Conservation (phyloP, 345 rosid genomes). For the Hevea brasiliensis region DNA sequence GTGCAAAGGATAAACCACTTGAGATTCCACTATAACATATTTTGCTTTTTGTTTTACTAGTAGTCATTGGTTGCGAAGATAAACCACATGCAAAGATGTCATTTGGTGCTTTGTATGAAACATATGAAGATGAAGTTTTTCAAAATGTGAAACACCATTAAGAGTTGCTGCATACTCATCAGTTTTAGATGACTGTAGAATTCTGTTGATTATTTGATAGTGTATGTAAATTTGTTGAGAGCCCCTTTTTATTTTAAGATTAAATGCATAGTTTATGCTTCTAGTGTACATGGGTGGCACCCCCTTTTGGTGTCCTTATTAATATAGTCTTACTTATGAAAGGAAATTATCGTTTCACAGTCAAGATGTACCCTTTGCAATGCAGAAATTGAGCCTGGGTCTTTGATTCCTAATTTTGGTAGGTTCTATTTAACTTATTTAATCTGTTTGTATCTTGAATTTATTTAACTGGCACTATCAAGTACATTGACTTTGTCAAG, state of each 20-base stretch:
- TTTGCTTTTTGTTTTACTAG: not conserved
- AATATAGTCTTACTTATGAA: not conserved
- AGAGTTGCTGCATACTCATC: not conserved
- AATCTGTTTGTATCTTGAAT: not conserved
- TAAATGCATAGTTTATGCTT: not conserved
- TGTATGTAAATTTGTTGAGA: not conserved
- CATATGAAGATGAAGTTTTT: not conserved
- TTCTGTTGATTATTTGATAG: not conserved
- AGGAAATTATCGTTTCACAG: constrained; percentile 57
- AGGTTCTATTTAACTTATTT: constrained; percentile 30
- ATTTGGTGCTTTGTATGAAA: too few species aligned
- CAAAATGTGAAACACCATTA: not conserved
- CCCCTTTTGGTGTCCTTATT: not conserved
- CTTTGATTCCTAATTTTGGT: constrained; percentile 87
- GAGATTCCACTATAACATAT: not conserved
- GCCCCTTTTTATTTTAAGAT: not conserved
- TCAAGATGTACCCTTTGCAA: constrained; percentile 90
- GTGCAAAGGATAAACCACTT: constrained; percentile 8
- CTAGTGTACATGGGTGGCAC: not conserved
- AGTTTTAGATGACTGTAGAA: not conserved
- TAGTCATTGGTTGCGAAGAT: too few species aligned
- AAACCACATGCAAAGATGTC: too few species aligned
- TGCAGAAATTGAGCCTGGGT: constrained; percentile 66
- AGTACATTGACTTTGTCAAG: constrained; percentile 3
- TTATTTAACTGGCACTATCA: not conserved